Evolutionary conservation across 768 basidiomycete species (phyloP).

Genomic region (Pleurotus tuoliensis): DNA sequence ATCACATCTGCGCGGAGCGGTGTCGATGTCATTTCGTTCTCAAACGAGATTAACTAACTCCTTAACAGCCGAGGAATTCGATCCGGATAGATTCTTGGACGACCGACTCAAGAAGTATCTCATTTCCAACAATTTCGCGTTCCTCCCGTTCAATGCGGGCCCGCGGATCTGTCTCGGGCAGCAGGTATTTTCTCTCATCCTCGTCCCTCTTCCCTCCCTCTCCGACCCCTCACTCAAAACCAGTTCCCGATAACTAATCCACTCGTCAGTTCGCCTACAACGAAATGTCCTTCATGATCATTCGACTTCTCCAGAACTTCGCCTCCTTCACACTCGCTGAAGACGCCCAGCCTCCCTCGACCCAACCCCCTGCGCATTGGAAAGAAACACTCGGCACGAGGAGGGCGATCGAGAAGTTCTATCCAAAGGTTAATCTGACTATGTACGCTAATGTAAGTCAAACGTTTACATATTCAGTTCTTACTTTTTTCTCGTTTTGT

Average conservation of each 20-base stretch:
- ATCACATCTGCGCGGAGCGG: no score
- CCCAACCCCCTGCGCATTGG: constrained; percentile 37
- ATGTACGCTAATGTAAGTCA: constrained; percentile 32
- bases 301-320: constrained; percentile 41
- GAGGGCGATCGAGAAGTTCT: constrained; percentile 27
- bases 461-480: no score
- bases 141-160: constrained; percentile 39
- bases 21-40: no score
- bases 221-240: background rate
- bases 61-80: constrained; percentile 33
- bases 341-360: constrained; percentile 27
- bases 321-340: constrained; percentile 23
- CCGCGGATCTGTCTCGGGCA: constrained; percentile 8
- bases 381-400: constrained; percentile 21
- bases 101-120: constrained; percentile 33
- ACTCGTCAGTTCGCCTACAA: constrained; percentile 36
- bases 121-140: constrained; percentile 35
- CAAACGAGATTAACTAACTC: no score
- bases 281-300: constrained; percentile 44
- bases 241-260: background rate
- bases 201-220: background rate
- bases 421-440: constrained; percentile 31
- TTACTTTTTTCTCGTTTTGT: no score
- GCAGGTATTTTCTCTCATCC: constrained; percentile 13
- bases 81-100: constrained; percentile 52